A percentile compares a stretch with the other conserved stretches of the same genome.
These are phyloP conservation scores for Globomyces pollinis-pini DNA, from an alignment of 192 early-diverging fungal species.

Conservation along the genomic window DNA sequence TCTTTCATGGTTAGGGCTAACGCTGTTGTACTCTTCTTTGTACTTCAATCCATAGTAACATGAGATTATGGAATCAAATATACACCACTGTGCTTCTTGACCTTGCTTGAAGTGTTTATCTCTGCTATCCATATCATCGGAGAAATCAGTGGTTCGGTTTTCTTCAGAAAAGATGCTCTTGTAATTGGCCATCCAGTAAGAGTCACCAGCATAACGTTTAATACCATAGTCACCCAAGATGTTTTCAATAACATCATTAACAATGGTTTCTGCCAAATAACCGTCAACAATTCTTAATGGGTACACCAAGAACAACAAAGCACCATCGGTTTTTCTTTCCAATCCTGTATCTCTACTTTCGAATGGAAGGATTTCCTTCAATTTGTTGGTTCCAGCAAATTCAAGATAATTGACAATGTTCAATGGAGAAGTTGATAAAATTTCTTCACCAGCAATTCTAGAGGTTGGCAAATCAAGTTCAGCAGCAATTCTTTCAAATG, in stretches of 20 bases:
- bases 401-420: slow-evolving; percentile 8
- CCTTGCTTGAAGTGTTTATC: slow-evolving; percentile 20
- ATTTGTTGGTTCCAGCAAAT: background rate
- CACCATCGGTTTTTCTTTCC: slow-evolving; percentile 20
- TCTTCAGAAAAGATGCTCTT: slow-evolving; percentile 22
- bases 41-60: slow-evolving; percentile 17
- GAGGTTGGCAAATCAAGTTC: background rate
- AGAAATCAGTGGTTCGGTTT: slow-evolving; percentile 28
- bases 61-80: slow-evolving; percentile 29
- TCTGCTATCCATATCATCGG: slow-evolving; percentile 20
- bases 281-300: slow-evolving; percentile 18
- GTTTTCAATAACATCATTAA: slow-evolving; percentile 16
- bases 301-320: slow-evolving; percentile 28
- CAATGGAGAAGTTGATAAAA: too few species aligned
- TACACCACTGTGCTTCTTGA: slow-evolving; percentile 32
- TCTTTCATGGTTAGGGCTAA: background rate
- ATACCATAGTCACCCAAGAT: slow-evolving; percentile 27
- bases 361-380: slow-evolving; percentile 17
- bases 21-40: background rate
- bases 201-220: slow-evolving; percentile 24
- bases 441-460: background rate
- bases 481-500: background rate
- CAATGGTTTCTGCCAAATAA: slow-evolving; percentile 7
- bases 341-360: slow-evolving; percentile 9
- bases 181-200: slow-evolving; percentile 36